Evolutionary conservation across 768 basidiomycete genomes (phyloP).

Genomic region (Trametes cingulata): DNA sequence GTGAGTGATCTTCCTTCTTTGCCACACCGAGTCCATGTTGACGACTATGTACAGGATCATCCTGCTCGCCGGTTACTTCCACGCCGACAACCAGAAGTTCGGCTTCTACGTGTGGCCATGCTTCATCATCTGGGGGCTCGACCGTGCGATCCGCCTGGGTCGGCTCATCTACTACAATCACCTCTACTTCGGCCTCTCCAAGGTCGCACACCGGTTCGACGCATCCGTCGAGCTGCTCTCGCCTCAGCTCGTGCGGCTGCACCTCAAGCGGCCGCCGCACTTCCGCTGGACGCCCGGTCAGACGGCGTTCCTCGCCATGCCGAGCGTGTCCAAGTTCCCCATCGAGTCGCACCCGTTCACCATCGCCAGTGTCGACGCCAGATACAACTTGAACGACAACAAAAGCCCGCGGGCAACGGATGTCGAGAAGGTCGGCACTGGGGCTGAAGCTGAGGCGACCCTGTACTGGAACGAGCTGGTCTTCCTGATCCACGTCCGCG

Average conservation of each 20-base stretch:
- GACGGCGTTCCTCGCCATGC: slow-evolving; percentile 51
- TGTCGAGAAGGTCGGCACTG: slow-evolving; percentile 7
- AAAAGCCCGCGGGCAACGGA: background rate
- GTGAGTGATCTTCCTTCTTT: slow-evolving; percentile 31
- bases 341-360: slow-evolving; percentile 66
- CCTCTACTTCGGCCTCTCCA: slow-evolving; percentile 38
- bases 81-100: slow-evolving; percentile 27
- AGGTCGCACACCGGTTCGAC: slow-evolving; percentile 31
- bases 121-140: slow-evolving; percentile 56
- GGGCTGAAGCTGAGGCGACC: background rate
- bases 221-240: slow-evolving; percentile 47
- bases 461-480: slow-evolving; percentile 43
- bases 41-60: slow-evolving; percentile 27
- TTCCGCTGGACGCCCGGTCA: slow-evolving; percentile 60
- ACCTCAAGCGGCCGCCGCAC: slow-evolving; percentile 44
- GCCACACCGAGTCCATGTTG: background rate
- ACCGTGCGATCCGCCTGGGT: slow-evolving; percentile 50
- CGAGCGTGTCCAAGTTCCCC: slow-evolving; percentile 43
- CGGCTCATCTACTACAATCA: slow-evolving; percentile 50
- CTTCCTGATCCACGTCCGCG: slow-evolving; percentile 59
- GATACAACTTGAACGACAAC: slow-evolving; percentile 1
- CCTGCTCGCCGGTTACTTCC: slow-evolving; percentile 34
- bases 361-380: slow-evolving; percentile 37
- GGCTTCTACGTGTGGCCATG: slow-evolving; percentile 49
- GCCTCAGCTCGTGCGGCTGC: slow-evolving; percentile 48